A percentile compares a stretch with the other conserved stretches of the same genome.
Conservation (phyloP, 225 moss, liverwort and hornwort genomes). For the Takakia lepidozioides region DNA sequence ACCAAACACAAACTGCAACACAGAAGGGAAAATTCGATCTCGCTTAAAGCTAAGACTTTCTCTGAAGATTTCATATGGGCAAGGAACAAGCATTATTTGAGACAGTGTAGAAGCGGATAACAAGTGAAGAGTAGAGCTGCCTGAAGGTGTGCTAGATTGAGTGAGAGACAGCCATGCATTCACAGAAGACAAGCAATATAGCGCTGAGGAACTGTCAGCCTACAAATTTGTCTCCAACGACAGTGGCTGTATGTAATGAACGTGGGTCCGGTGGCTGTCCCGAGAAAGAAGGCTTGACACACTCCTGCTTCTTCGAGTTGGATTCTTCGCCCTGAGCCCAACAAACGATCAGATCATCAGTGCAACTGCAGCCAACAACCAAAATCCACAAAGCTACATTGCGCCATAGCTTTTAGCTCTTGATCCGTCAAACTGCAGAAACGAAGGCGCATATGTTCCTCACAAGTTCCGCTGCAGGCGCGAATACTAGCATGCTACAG, state of each 20-base stretch:
- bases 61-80: not conserved
- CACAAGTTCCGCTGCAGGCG: no score
- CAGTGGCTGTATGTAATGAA: conserved; percentile 40
- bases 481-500: no score
- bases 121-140: not conserved
- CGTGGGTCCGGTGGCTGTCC: conserved; percentile 27
- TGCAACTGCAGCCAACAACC: no score
- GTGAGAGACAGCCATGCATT: no score
- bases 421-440: no score
- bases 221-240: conserved; percentile 41
- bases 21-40: conserved; percentile 2
- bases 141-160: no score
- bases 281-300: conserved; percentile 25
- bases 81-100: not conserved
- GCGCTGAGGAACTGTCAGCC: conserved; percentile 8
- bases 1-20: conserved; percentile 39
- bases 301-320: conserved; percentile 22
- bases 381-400: no score
- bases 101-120: not conserved
- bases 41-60: not conserved
- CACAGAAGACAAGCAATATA: not conserved
- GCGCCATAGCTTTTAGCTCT: no score
- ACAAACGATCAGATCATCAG: no score
- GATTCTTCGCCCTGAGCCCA: conserved; percentile 30
- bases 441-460: no score